Evolutionary conservation across 106 monocot species (phyloP), one percentile per base, ranked within the genome.

Genomic region (Dendrobium catenatum): DNA sequence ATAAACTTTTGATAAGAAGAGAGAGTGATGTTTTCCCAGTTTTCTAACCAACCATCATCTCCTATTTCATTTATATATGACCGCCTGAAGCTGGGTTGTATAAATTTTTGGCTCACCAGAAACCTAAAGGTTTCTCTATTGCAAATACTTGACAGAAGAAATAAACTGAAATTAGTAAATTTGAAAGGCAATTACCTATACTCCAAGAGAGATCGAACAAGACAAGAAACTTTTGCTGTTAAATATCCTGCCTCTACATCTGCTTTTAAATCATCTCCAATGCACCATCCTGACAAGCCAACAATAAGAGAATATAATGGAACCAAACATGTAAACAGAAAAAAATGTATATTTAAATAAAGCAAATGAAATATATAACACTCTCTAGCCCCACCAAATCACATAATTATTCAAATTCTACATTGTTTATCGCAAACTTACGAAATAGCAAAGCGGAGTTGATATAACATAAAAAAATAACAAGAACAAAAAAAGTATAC

Each of bases 141-240:
- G 26, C 70, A 70, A 33, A 70, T 22, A 33, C 15, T 13, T 13
- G 10, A 8, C 70, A 70, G 5, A 70, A 70, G 37, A 37, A 70
- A 16, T 33, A 70, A 37, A 16, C 9, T 15, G 13, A 33, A 33
- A 70, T 37, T 29, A 70, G 9, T 11, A 70, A 37, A 70, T 33
- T 33, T 33, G 70, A 70, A 70, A 70, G 37, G 11, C 70, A 70
- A 26, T 0, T 68, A 89, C 89, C 87, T 85, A 64, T 91, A 91
- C 26, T 89, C 81, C 42, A 75, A 7, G 68, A 91, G 91, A 48
- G 83, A 89, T 42, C 54, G 47, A 75, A 91, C 24, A 47, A 91
- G 87, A 76, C 85, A 87, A 19, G 79, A 81, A 78, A 91, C 81
- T 85, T 89, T 91, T n/a, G 87, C 10, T 44, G 91, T 81, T 55